These are phyloP conservation scores for Eremothecium coryli DNA, from an alignment of 1,139 yeast species.

Conservation along the genomic window DNA sequence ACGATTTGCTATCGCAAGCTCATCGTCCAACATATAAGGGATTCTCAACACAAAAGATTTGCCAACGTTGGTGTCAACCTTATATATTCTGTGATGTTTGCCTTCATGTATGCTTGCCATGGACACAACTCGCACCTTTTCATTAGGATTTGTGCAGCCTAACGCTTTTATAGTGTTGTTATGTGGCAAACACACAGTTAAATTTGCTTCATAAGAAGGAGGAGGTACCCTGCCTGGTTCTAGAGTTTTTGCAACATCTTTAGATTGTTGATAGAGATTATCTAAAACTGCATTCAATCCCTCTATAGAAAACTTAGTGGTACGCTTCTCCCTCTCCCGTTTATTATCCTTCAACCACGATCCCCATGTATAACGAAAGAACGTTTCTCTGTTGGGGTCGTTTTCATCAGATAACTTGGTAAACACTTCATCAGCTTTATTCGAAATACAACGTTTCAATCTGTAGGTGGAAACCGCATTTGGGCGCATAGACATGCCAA, in stretches of 20 bases:
- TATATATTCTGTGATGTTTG: constrained; percentile 80
- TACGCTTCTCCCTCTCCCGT: constrained; percentile 61
- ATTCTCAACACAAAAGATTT: constrained; percentile 66
- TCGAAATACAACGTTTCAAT: constrained; percentile 7
- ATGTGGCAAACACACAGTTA: constrained; percentile 39
- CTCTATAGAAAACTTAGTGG: constrained; percentile 73
- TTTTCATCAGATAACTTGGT: constrained; percentile 51
- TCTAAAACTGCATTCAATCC: constrained; percentile 52
- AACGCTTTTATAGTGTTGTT: constrained; percentile 37
- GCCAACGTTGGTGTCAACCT: constrained; percentile 53
- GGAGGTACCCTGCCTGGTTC: constrained; percentile 15
- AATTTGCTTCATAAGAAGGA: constrained; percentile 37
- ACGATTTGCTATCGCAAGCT: constrained; percentile 53
- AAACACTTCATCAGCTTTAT: constrained; percentile 28
- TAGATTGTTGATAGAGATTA: constrained; percentile 33
- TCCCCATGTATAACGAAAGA: constrained; percentile 91
- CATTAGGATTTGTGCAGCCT: constrained; percentile 36
- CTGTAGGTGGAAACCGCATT: too few species aligned
- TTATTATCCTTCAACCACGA: constrained; percentile 81
- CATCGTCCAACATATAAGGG: constrained; percentile 69
- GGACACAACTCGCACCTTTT: constrained; percentile 49
- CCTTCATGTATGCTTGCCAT: constrained; percentile 88
- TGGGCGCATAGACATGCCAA: too few species aligned
- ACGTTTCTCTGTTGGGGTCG: constrained; percentile 63
- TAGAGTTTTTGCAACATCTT: constrained; percentile 23